Evolutionary conservation across 2,329 filamentous ascomycete genomes (phyloP), one percentile per base, ranked within the genome.

Genomic region (Ustulina deusta): DNA sequence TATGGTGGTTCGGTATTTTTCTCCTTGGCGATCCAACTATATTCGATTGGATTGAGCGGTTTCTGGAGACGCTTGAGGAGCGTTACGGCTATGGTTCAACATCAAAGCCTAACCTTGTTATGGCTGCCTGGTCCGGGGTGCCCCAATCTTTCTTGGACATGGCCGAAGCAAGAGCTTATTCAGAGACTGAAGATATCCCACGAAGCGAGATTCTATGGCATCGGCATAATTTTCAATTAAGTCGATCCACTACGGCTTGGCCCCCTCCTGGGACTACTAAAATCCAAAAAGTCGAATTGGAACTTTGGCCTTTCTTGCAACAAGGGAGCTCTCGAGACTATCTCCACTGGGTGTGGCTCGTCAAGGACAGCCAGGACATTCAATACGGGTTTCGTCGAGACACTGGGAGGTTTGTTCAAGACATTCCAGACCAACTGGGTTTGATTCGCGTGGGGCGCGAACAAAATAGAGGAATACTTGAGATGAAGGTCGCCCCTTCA

Each of bases 291-390:
- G 52, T 40, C 34, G 32, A 40, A 56, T 56, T 56, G 15, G 52
- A 40, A 56, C 52, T 40, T 56, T 56, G 52, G 52, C 52, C 52
- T 40, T 56, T 40, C 36, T 42, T 56, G 22, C 36, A 56, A 56
- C 36, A 56, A 42, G 52, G 52, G 32, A 56, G 52, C 52, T 56
- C 22, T 56, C 20, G 52, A 56, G 52, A 40, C 52, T 56, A 56
- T 56, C 52, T 56, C 52, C 32, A 54, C 11, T 54, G 32, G 51
- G 32, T 54, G 20, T 56, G 52, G 52, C 52, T 56, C 52, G 32
- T 56, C 36, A 56, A 56, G 34, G 52, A 56, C 52, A 2, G 52
- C 52, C 20, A 56, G 34, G 34, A 56, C 15, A 40, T 56, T 56
- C 22, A 56, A 13, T 42, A 42, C 29, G 36, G 52, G 52, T 56